These are phyloP conservation scores for Xylogone sp. DNA, from an alignment of 2,329 filamentous ascomycete genomes.

Conservation along the genomic window DNA sequence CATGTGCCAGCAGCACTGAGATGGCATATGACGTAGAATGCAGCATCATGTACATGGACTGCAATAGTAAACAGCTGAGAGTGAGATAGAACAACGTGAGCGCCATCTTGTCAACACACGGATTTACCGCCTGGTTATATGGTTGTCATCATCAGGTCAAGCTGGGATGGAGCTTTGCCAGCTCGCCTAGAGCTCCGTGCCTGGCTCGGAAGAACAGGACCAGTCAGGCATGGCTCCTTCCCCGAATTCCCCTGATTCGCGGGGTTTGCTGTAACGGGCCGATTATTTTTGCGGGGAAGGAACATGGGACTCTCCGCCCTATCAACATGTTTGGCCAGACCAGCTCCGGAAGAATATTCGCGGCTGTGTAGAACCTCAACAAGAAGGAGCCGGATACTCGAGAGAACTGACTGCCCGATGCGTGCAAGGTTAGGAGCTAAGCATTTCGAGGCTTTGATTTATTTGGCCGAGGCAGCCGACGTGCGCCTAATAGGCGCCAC, in stretches of 20 bases:
- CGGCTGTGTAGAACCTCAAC: not conserved
- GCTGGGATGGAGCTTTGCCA: not conserved
- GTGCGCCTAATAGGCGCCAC: no score
- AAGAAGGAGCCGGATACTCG: not conserved
- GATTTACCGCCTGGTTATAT: not conserved
- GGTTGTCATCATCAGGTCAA: not conserved
- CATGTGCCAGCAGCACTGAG: slow-evolving; percentile 2
- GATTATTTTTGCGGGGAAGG: not conserved
- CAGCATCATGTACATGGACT: not conserved
- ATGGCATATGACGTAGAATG: not conserved
- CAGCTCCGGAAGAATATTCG: not conserved
- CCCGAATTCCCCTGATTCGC: not conserved
- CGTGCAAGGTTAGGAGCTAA: not conserved
- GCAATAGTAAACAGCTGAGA: no score
- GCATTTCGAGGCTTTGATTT: not conserved
- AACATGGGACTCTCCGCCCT: not conserved
- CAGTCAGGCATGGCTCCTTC: not conserved
- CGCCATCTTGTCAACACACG: not conserved
- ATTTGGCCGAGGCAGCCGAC: not conserved
- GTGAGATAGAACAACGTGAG: not conserved
- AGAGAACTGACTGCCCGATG: not conserved
- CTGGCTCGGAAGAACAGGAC: not conserved
- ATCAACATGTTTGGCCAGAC: not conserved
- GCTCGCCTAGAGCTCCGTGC: not conserved
- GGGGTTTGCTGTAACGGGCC: not conserved